phyloP scores from a whole-genome alignment of 179 eudicot species.

The Gypsophila paniculata region DNA sequence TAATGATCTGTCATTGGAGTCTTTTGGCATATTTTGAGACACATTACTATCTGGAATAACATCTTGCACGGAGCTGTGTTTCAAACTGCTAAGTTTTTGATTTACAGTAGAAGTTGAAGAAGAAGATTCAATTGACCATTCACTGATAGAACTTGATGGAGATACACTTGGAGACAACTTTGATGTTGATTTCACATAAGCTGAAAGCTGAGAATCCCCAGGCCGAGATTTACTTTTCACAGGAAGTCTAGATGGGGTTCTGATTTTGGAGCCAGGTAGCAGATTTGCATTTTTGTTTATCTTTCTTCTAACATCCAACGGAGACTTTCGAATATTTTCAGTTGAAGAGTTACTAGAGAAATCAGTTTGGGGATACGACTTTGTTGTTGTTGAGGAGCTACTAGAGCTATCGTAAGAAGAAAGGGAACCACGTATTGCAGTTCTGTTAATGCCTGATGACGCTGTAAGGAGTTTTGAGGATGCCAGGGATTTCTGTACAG shows the following conservation, averaged over 20 bases:
- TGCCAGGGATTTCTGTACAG: conserved; percentile 35
- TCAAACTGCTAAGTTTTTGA: conserved; percentile 34
- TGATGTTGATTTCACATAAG: conserved; percentile 35
- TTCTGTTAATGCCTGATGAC: conserved; percentile 37
- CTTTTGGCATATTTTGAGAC: conserved; percentile 28
- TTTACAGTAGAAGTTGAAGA: conserved; percentile 49
- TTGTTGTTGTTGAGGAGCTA: conserved; percentile 29
- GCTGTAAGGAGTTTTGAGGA: conserved; percentile 36
- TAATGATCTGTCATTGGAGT: conserved; percentile 26
- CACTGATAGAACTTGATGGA: conserved; percentile 78
- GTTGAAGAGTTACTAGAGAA: conserved; percentile 26
- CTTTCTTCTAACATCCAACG: conserved; percentile 35
- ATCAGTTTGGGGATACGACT: neutral
- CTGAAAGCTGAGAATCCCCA: conserved; percentile 33
- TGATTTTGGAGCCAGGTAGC: conserved; percentile 38
- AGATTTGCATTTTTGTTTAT: conserved; percentile 33
- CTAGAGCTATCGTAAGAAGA: conserved; percentile 52
- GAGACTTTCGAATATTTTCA: conserved; percentile 31
- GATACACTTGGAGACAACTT: conserved; percentile 48
- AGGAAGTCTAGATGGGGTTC: conserved; percentile 44
- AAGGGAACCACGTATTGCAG: conserved; percentile 35
- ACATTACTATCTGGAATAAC: conserved; percentile 25
- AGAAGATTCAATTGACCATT: conserved; percentile 68
- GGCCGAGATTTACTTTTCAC: conserved; percentile 38
- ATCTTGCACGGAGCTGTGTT: conserved; percentile 40